These are phyloP conservation scores for Pseudognaphalium luteoalbum DNA, from an alignment of 129 eudicot genomes.

Conservation along the genomic window DNA sequence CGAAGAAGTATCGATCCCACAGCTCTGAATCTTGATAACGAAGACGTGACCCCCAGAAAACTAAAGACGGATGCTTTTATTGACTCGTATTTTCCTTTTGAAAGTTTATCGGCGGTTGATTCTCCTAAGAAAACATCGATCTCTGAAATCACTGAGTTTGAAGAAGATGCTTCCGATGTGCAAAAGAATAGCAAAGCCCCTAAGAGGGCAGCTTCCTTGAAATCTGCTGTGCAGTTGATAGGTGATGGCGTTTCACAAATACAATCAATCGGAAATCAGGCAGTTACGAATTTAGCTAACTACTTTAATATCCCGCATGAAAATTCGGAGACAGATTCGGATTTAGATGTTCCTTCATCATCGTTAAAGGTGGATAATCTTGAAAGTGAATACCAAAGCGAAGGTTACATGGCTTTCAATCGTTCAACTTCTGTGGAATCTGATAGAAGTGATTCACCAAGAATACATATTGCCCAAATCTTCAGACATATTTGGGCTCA, in stretches of 20 bases:
- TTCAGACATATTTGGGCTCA: conserved; percentile 44
- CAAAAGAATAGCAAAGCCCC: conserved; percentile 18
- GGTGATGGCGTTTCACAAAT: conserved; percentile 54
- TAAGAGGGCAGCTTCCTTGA: conserved; percentile 33
- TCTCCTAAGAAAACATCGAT: conserved; percentile 39
- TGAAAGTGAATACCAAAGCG: conserved; percentile 35
- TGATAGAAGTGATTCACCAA: conserved; percentile 43
- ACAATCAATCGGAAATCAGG: conserved; percentile 45
- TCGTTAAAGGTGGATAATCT: conserved; percentile 34
- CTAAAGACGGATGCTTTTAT: conserved; percentile 36
- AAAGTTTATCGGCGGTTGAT: conserved; percentile 30
- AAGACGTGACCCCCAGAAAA: conserved; percentile 28
- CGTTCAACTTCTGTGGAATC: conserved; percentile 45
- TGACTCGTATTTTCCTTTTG: conserved; percentile 43
- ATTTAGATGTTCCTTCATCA: conserved; percentile 24
- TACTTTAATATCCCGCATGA: conserved; percentile 51
- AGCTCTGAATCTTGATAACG: conserved; percentile 22
- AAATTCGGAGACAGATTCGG: conserved; percentile 40
- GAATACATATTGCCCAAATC: conserved; percentile 30
- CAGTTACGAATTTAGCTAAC: conserved; percentile 48
- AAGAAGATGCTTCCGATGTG: conserved; percentile 29
- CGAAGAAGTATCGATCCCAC: conserved; percentile 36
- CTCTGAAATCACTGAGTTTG: conserved; percentile 42
- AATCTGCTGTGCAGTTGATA: conserved; percentile 49
- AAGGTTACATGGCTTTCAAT: conserved; percentile 31